Evolutionary conservation across 2,329 filamentous ascomycete genomes (phyloP).

Genomic region (Scytalidium lignicola): DNA sequence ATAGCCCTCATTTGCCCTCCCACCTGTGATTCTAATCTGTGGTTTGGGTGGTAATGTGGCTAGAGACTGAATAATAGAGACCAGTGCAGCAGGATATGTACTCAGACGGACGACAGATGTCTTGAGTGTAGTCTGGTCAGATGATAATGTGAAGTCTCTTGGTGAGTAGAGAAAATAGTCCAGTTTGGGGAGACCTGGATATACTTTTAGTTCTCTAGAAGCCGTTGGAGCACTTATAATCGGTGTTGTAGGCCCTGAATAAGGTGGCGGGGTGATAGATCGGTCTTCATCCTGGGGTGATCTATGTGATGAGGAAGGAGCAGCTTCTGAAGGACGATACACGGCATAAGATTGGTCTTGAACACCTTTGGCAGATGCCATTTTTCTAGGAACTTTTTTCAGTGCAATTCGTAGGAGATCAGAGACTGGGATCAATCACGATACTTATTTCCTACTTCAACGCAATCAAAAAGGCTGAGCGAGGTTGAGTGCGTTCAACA

Average conservation of each 20-base stretch:
- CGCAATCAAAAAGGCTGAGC: too few species aligned
- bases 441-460: not conserved
- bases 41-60: constrained; percentile 51
- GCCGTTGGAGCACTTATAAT: not conserved
- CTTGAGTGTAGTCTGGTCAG: constrained; percentile 42
- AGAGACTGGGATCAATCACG: not conserved
- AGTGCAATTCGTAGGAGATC: not conserved
- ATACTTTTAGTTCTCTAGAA: constrained; percentile 6
- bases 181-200: constrained; percentile 20
- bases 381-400: not conserved
- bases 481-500: too few species aligned
- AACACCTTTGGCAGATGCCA: constrained; percentile 9
- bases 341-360: constrained; percentile 14
- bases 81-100: constrained; percentile 38
- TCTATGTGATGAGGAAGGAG: constrained; percentile 5
- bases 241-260: constrained; percentile 16
- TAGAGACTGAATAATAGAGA: constrained; percentile 41
- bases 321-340: constrained; percentile 13
- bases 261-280: constrained; percentile 21
- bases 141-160: constrained; percentile 45
- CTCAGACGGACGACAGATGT: constrained; percentile 45
- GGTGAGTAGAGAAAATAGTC: constrained; percentile 38
- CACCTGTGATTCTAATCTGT: constrained; percentile 44
- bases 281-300: constrained; percentile 8
- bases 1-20: constrained; percentile 26